Conservation (phyloP, 495 filamentous ascomycete genomes). For the Chaetomidium leptoderma region DNA sequence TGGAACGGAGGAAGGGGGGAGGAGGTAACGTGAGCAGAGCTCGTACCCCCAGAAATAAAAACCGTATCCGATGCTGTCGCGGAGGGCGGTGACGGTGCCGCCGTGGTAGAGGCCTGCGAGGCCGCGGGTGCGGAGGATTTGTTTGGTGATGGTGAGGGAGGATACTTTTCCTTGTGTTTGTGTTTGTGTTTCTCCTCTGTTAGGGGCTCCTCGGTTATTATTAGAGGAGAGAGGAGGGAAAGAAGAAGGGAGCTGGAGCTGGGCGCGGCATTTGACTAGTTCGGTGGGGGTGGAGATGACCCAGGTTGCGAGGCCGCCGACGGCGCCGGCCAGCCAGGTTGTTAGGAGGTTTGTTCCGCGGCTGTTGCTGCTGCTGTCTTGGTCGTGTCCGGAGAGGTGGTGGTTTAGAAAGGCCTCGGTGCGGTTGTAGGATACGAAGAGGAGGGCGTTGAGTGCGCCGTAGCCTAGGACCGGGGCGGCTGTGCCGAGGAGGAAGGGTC, state of each 20-base stretch:
- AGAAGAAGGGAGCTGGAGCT: constrained; percentile 50
- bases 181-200: constrained; percentile 27
- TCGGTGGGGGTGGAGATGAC: constrained; percentile 79
- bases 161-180: background rate
- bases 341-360: constrained; percentile 42
- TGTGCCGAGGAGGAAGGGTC: constrained; percentile 53
- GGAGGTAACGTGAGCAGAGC: constrained; percentile 49
- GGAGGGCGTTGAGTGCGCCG: constrained; percentile 80
- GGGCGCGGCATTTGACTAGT: constrained; percentile 79
- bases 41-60: constrained; percentile 95
- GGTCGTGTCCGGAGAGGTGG: constrained; percentile 6
- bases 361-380: background rate
- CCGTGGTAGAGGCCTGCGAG: constrained; percentile 70
- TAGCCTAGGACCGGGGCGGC: constrained; percentile 81
- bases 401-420: constrained; percentile 55
- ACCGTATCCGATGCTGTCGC: constrained; percentile 84
- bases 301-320: constrained; percentile 76
- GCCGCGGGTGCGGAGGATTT: constrained; percentile 58
- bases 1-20: background rate
- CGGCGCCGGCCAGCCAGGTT: constrained; percentile 70
- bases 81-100: constrained; percentile 69
- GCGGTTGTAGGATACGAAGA: constrained; percentile 83
- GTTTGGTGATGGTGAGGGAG: constrained; percentile 46
- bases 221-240: constrained; percentile 8
- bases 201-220: too few species aligned